These are phyloP conservation scores for Fereydounia khargensis DNA, from an alignment of 1,284 basidiomycete species.

Conservation along the genomic window DNA sequence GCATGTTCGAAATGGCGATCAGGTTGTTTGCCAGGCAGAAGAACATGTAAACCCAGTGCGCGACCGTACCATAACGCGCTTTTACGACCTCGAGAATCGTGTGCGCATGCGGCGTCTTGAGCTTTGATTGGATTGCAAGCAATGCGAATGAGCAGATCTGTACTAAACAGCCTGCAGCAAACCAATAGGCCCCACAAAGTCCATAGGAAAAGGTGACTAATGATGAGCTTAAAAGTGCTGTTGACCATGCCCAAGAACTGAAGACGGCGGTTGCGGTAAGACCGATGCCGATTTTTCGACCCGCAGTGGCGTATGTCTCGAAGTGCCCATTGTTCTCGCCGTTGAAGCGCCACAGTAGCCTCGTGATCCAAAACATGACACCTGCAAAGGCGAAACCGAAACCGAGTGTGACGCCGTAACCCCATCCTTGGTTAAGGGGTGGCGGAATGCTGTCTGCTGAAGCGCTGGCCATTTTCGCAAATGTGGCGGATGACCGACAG, in stretches of 20 bases:
- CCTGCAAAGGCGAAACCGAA: slow-evolving; percentile 49
- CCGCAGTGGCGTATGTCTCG: slow-evolving; percentile 42
- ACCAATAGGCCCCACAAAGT: slow-evolving; percentile 30
- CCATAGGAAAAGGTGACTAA: slow-evolving; percentile 38
- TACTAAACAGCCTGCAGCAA: slow-evolving; percentile 34
- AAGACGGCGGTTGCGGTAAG: slow-evolving; percentile 48
- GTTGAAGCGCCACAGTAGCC: slow-evolving; percentile 20
- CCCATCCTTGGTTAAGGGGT: slow-evolving; percentile 46
- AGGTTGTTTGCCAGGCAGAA: slow-evolving; percentile 48
- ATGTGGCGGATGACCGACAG: too few relatives aligned
- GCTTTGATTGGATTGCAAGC: slow-evolving; percentile 38
- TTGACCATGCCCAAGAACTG: slow-evolving; percentile 47
- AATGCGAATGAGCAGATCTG: slow-evolving; percentile 41
- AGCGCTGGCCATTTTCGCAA: too few relatives aligned
- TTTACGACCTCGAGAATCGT: slow-evolving; percentile 49
- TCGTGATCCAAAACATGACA: slow-evolving; percentile 34
- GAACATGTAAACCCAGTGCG: slow-evolving; percentile 48
- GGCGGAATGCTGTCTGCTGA: slow-evolving; percentile 26
- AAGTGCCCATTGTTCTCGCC: slow-evolving; percentile 36
- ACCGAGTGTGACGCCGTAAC: slow-evolving; percentile 55
- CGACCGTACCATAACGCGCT: slow-evolving; percentile 37
- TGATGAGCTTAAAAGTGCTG: slow-evolving; percentile 32
- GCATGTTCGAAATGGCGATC: slow-evolving; percentile 50
- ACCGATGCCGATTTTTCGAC: slow-evolving; percentile 43
- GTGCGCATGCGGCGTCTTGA: slow-evolving; percentile 43